These are phyloP conservation scores for Phytophthora syringae DNA, from an alignment of 352 stramenopile species.

Conservation along the genomic window DNA sequence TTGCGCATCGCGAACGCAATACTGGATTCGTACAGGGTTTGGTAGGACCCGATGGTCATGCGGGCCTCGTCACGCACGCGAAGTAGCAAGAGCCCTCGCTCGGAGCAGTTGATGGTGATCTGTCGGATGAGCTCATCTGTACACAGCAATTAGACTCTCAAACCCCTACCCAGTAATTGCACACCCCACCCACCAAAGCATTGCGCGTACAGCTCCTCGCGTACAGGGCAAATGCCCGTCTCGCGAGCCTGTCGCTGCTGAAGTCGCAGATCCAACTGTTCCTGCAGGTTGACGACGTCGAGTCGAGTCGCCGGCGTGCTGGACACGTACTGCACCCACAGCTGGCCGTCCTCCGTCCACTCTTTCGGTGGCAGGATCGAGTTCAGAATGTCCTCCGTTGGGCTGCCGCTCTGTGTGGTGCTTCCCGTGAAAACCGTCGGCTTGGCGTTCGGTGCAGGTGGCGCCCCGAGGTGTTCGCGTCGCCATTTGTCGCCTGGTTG, in stretches of 20 bases:
- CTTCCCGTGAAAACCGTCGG: slow-evolving; percentile 73
- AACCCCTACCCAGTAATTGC: background rate
- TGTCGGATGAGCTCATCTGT: slow-evolving; percentile 92
- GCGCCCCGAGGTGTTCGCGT: slow-evolving; percentile 18
- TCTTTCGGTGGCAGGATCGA: slow-evolving; percentile 91
- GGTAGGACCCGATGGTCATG: slow-evolving; percentile 94
- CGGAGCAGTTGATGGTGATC: slow-evolving; percentile 94
- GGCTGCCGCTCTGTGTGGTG: slow-evolving; percentile 56
- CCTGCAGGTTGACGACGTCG: slow-evolving; percentile 92
- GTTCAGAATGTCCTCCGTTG: slow-evolving; percentile 93
- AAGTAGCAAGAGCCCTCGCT: slow-evolving; percentile 89
- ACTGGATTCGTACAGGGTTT: slow-evolving; percentile 93
- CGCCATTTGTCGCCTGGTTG: slow-evolving; percentile 33
- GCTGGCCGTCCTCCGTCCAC: slow-evolving; percentile 89
- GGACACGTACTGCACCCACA: slow-evolving; percentile 95
- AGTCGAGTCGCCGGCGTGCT: slow-evolving; percentile 92
- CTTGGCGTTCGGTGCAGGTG: slow-evolving; percentile 34
- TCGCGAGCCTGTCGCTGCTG: slow-evolving; percentile 92
- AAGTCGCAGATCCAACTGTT: slow-evolving; percentile 90
- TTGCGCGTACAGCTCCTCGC: slow-evolving; percentile 93
- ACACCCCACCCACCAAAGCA: slow-evolving; percentile 89
- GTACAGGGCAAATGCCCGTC: slow-evolving; percentile 92
- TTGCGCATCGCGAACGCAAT: slow-evolving; percentile 95
- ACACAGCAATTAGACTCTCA: background rate
- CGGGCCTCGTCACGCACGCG: slow-evolving; percentile 91